phyloP scores from a whole-genome alignment of 768 basidiomycete genomes.

The Lanmaoa pseudosensibilis region DNA sequence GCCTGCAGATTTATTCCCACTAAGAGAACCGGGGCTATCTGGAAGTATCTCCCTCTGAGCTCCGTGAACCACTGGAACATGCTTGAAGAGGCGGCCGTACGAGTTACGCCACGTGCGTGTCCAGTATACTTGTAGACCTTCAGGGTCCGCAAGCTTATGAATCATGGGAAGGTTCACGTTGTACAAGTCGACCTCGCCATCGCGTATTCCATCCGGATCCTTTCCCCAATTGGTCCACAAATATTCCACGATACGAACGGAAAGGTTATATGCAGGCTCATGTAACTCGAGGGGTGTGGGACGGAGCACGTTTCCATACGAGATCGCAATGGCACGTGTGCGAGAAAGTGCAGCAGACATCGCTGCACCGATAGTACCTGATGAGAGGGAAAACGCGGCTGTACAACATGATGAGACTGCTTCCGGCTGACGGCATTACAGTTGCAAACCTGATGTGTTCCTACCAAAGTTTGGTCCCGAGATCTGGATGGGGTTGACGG shows the following conservation, averaged over 20 bases:
- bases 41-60: constrained; percentile 31
- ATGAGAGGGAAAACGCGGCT: constrained; percentile 88
- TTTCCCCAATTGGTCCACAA: constrained; percentile 87
- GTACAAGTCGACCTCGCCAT: constrained; percentile 77
- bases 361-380: constrained; percentile 91
- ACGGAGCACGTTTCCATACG: constrained; percentile 77
- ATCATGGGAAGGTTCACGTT: constrained; percentile 87
- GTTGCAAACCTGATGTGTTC: constrained; percentile 69
- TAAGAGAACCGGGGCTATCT: constrained; percentile 46
- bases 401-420: constrained; percentile 7
- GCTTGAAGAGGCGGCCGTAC: constrained; percentile 79
- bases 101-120: constrained; percentile 83
- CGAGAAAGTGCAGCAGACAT: constrained; percentile 74
- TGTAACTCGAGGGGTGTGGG: constrained; percentile 61
- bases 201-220: constrained; percentile 56
- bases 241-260: constrained; percentile 63
- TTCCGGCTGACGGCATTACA: neutral
- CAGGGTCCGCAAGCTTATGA: constrained; percentile 55
- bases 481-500: constrained; percentile 44
- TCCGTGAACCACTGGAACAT: constrained; percentile 28
- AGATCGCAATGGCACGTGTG: constrained; percentile 79
- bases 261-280: constrained; percentile 72
- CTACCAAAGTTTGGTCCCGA: constrained; percentile 86
- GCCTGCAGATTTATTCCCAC: neutral
- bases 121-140: constrained; percentile 71